Evolutionary conservation across 352 stramenopile species (phyloP).

Genomic region (Phytophthora kernoviae): DNA sequence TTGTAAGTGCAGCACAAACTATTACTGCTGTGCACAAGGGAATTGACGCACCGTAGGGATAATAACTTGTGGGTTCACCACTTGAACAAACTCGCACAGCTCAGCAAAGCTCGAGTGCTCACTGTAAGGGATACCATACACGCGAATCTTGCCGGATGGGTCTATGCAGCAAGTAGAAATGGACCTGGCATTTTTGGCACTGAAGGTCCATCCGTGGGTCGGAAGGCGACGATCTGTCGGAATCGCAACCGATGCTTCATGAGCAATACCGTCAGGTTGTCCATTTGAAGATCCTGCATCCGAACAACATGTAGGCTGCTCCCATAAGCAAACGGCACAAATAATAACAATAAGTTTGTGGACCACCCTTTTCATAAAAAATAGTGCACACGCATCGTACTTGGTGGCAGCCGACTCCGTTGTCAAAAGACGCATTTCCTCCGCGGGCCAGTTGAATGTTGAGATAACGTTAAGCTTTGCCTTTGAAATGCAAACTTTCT

Average conservation of each 20-base stretch:
- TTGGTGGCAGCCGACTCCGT: conserved; percentile 74
- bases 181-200: conserved; percentile 42
- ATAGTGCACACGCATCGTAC: conserved; percentile 46
- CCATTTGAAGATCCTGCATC: conserved; percentile 94
- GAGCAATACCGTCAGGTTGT: conserved; percentile 77
- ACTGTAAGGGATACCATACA: conserved; percentile 96
- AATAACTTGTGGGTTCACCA: conserved; percentile 87
- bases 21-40: background rate
- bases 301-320: conserved; percentile 91
- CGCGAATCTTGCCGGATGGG: conserved; percentile 77
- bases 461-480: conserved; percentile 86
- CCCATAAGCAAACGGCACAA: no score
- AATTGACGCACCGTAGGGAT: conserved; percentile 87
- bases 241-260: conserved; percentile 73
- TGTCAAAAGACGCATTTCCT: conserved; percentile 89
- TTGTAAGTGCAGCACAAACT: background rate
- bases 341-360: conserved; percentile 9
- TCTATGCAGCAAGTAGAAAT: conserved; percentile 82
- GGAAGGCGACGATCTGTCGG: conserved; percentile 91
- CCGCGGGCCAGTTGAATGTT: conserved; percentile 83
- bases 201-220: conserved; percentile 95
- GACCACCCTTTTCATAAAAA: background rate
- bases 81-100: conserved; percentile 92
- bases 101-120: conserved; percentile 97
- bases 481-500: conserved; percentile 82